A percentile compares a stretch with the other conserved stretches of the same genome.
These are phyloP conservation scores for Strigomonas galati DNA, from an alignment of 208 protist genomes.

Conservation along the genomic window DNA sequence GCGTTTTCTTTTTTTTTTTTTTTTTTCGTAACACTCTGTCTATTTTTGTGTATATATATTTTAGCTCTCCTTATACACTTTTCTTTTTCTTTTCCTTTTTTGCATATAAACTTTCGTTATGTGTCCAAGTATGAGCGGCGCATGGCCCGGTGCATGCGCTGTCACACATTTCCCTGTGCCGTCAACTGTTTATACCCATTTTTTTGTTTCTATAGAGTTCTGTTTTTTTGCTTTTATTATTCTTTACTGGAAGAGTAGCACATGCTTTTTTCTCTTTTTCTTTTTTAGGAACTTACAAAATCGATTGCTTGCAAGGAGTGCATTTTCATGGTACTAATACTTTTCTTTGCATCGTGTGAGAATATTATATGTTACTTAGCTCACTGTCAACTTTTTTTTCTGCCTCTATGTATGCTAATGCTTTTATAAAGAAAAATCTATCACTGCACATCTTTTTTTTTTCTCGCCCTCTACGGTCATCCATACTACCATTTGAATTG, in stretches of 20 bases:
- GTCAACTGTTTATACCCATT: too few relatives aligned
- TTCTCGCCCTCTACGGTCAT: not conserved
- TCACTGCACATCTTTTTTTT: slow-evolving; percentile 1
- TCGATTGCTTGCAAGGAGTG: not conserved
- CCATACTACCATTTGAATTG: too few relatives aligned
- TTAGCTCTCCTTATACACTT: slow-evolving; percentile 8
- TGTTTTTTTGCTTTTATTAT: not conserved
- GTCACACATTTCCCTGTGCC: too few relatives aligned
- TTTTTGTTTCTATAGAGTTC: not conserved
- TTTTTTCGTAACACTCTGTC: slow-evolving; percentile 6
- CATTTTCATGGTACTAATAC: too few relatives aligned
- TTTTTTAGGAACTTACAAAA: not conserved
- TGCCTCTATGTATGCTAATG: too few relatives aligned
- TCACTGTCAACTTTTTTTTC: too few relatives aligned
- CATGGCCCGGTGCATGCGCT: too few relatives aligned
- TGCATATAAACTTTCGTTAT: too few relatives aligned
- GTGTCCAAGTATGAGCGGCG: too few relatives aligned
- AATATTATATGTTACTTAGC: too few relatives aligned
- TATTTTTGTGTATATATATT: not conserved
- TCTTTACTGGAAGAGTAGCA: not conserved
- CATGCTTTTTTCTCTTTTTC: slow-evolving; percentile 1
- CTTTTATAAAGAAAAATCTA: not conserved
- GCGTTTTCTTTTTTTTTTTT: slow-evolving; percentile 20
- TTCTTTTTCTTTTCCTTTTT: slow-evolving; percentile 10
- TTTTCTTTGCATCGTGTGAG: too few relatives aligned